Evolutionary conservation across 495 filamentous ascomycete genomes (phyloP), one percentile per base, ranked within the genome.

Genomic region (Podospora pseudoanserina): DNA sequence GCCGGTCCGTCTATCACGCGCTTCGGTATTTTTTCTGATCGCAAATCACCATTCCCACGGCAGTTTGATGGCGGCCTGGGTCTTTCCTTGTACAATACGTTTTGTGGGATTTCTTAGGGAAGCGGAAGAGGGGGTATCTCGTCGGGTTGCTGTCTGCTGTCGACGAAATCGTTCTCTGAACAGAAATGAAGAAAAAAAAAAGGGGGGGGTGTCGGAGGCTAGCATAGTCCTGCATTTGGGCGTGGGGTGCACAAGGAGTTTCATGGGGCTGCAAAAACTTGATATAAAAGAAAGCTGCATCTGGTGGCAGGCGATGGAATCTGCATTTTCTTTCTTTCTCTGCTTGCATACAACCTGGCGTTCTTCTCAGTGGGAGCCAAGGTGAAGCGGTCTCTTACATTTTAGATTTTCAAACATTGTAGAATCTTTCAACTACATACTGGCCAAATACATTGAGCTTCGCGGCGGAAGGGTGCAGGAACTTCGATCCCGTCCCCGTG

Each of bases 361-460:
- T 49, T 49, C 39, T 49, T 49, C 9, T 49, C 39, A 49, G 15
- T 13, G 39, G 39, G 39, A 49, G 39, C 39, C 39, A 49, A 49
- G 39, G 6, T 16, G 39, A 49, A 49, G 39, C 39, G 39, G 39
- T 49, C 39, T 49, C 39, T 49, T 49, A 49, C 15, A 5, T 49
- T 49, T 49, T 49, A 49, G 39, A 49, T 49, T 49, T 13, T 11
- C 13, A 49, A 49, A 49, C 39, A 2, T 49, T 49, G 20, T 61
- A 61, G 59, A 61, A 61, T 30, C 5, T 49, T 13, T 11, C 39
- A 49, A 11, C 39, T 49, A 16, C 7, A 32, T 32, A 49, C 39
- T 49, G 15, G 0, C 39, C 13, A 49, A 49, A 49, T 49, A 75
- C 61, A 81, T 65, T 6, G 39, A 13, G 39, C 39, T 49, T 49